A percentile compares a stretch with the other conserved stretches of the same genome.
These are phyloP conservation scores for Emergomyces pasteurianus DNA, from an alignment of 2,329 filamentous ascomycete species.

Conservation along the genomic window DNA sequence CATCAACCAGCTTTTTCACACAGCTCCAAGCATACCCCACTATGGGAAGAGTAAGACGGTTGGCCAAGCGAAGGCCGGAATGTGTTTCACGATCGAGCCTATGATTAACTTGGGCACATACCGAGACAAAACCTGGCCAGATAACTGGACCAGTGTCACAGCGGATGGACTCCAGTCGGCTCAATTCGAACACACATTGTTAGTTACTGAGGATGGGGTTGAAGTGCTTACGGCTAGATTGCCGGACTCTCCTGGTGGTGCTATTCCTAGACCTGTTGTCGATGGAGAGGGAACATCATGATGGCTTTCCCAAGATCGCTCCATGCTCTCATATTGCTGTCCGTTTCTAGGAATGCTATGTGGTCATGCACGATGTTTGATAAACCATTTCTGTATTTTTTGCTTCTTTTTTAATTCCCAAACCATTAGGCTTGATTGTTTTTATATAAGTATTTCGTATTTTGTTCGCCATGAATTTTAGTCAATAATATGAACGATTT, in stretches of 20 bases:
- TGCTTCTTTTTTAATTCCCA: not conserved
- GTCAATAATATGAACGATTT: no score
- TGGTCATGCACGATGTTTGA: not conserved
- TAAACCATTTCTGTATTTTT: not conserved
- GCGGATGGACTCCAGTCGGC: slow-evolving; percentile 80
- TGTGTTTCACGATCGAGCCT: slow-evolving; percentile 98
- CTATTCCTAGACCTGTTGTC: slow-evolving; percentile 45
- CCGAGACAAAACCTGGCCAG: slow-evolving; percentile 90
- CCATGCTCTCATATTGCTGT: not conserved
- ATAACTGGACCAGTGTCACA: slow-evolving; percentile 96
- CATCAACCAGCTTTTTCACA: slow-evolving; percentile 88
- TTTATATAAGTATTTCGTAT: not conserved
- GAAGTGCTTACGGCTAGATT: slow-evolving; percentile 68
- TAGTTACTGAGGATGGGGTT: slow-evolving; percentile 72
- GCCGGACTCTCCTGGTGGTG: slow-evolving; percentile 62
- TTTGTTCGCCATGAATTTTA: not conserved
- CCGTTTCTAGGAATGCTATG: not conserved
- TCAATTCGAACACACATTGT: slow-evolving; percentile 83
- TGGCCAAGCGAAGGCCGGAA: slow-evolving; percentile 83
- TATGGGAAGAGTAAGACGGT: slow-evolving; percentile 98
- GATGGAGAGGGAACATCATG: slow-evolving; percentile 9
- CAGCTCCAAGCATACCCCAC: slow-evolving; percentile 85
- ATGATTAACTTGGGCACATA: slow-evolving; percentile 94
- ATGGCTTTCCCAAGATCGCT: not conserved
- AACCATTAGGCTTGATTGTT: not conserved